Conservation (phyloP, 73 alveolate species). For the Stentor coeruleus region DNA sequence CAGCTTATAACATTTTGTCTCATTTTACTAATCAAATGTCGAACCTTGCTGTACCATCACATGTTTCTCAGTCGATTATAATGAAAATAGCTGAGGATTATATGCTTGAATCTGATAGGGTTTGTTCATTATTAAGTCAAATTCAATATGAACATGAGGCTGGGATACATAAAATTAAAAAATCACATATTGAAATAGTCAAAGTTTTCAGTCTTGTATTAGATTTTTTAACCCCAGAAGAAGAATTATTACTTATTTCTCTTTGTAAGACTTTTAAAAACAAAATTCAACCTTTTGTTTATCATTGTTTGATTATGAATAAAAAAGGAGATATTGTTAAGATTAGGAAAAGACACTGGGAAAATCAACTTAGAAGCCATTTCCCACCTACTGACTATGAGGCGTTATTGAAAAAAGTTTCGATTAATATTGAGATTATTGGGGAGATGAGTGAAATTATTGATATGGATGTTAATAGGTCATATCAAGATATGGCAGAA, state of each 20-base stretch:
- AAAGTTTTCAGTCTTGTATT: neutral
- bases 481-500: conserved; percentile 21
- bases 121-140: conserved; percentile 11
- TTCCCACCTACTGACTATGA: conserved; percentile 35
- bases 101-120: conserved; percentile 26
- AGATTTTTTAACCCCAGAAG: neutral
- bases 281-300: neutral
- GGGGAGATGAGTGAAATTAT: conserved; percentile 47
- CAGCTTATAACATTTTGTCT: neutral
- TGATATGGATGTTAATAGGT: conserved; percentile 54
- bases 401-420: conserved; percentile 42
- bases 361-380: neutral
- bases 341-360: neutral
- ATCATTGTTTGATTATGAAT: neutral
- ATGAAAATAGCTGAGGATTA: conserved; percentile 29
- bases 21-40: conserved; percentile 27
- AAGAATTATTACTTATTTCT: neutral
- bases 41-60: conserved; percentile 26
- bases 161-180: too few species aligned
- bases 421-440: neutral
- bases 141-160: too few species aligned
- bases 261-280: neutral
- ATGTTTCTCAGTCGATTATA: conserved; percentile 22
- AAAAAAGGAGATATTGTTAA: neutral
- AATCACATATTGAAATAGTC: conserved; percentile 28